Base-by-base conservation (phyloP, 257 asterid species). In the Jacaranda copaia region DNA sequence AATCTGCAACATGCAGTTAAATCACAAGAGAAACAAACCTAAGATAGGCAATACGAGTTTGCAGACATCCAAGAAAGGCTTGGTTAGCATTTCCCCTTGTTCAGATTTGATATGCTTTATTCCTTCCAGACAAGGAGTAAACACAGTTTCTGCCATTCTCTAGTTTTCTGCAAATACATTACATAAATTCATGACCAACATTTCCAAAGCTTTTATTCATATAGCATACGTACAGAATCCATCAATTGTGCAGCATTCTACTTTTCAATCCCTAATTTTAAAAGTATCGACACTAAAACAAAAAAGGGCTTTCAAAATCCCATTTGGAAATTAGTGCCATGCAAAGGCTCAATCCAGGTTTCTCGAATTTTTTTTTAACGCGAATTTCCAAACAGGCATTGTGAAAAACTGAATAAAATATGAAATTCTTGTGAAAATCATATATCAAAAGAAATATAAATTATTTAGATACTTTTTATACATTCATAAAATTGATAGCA, bases 41-140 rank as follows among this genome's bases (percentile, higher is more conserved):
- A 93, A 80, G 70, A 91, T 81, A n/a, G 96, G 98, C 87, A 93
- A 82, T 57, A 91, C 70, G 65, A 77, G 92, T 85, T 81, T 93
- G 96, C 98, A 88, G 46, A 90, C 88, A 68, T 93, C 93, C 89
- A 93, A 75, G 87, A 93, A 91, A 48, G 92, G 95, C 83, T 82
- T 89, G 35, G 96, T 79, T 38, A 85, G 86, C 79, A 93, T 75
- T 45, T 91, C 98, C 55, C 96, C 98, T 43, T 84, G 79, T 42
- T 89, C 96, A 49, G 91, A 87, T 77, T 92, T 93, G 53, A 93
- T 83, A 83, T 76, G 81, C 76, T 85, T 88, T 75, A 93, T 70
- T 75, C 93, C 92, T 81, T 90, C 96, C 58, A 92, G 43, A 68
- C 89, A 89, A 38, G 93, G 88, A 64, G 86, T 52, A 78, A 93